A percentile compares a stretch with the other conserved stretches of the same genome.
phyloP scores from a whole-genome alignment of 2,329 filamentous ascomycete genomes.

The Paraphaeosphaeria minitans region DNA sequence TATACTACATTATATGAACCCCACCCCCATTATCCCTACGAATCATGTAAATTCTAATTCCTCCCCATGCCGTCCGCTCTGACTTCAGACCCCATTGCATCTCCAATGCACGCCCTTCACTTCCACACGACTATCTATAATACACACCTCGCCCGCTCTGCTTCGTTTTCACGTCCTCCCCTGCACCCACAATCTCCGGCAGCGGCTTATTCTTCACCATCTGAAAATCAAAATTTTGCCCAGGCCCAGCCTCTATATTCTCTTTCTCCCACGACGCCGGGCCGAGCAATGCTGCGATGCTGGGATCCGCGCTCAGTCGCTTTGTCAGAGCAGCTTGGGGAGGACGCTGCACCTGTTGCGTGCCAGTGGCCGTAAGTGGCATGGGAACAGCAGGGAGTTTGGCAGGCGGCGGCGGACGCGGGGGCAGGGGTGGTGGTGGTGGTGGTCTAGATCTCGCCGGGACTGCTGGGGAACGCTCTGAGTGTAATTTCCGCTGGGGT shows the following conservation, averaged over 20 bases:
- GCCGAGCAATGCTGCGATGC: slow-evolving; percentile 2
- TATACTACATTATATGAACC: too few relatives aligned
- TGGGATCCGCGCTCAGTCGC: neutral
- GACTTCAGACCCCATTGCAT: too few relatives aligned
- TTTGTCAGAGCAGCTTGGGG: neutral
- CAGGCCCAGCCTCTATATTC: neutral
- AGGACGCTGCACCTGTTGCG: neutral
- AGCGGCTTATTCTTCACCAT: slow-evolving; percentile 36
- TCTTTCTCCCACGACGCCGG: neutral
- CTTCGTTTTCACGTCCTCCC: slow-evolving; percentile 6
- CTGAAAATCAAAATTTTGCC: neutral
- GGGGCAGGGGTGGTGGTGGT: neutral
- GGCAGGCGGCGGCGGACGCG: neutral
- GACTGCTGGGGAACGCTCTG: neutral
- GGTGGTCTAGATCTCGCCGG: neutral
- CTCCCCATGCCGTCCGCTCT: too few relatives aligned
- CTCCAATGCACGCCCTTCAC: too few relatives aligned
- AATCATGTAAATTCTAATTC: too few relatives aligned
- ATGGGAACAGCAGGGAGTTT: too few relatives aligned
- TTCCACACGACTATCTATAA: neutral
- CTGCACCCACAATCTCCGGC: slow-evolving; percentile 28
- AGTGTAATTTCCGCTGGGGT: neutral
- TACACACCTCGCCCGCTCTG: neutral
- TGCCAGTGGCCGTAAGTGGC: neutral
- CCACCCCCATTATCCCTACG: too few relatives aligned